Evolutionary conservation across 768 basidiomycete genomes (phyloP).

Genomic region (Rhodosporidiobolus odoratus): DNA sequence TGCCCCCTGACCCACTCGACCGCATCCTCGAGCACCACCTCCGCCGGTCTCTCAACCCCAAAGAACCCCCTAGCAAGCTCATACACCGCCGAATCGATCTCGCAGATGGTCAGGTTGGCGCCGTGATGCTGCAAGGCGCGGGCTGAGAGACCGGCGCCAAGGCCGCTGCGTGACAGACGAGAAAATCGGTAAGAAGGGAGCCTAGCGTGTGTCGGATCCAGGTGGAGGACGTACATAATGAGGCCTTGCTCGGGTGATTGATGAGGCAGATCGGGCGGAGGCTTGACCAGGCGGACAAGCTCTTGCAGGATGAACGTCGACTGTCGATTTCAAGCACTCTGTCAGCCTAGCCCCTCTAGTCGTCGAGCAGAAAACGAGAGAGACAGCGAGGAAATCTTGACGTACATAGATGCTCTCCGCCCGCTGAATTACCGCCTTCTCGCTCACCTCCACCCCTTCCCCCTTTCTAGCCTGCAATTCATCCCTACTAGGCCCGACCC

Average conservation of each 20-base stretch:
- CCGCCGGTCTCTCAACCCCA: constrained; percentile 60
- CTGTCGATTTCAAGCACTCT: constrained; percentile 51
- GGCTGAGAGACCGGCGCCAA: constrained; percentile 78
- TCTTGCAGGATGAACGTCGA: constrained; percentile 81
- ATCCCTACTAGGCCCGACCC: constrained; percentile 51
- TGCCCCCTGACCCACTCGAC: constrained; percentile 55
- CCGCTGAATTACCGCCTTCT: constrained; percentile 14
- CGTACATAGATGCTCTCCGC: constrained; percentile 44
- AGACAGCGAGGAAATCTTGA: neutral
- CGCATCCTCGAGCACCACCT: constrained; percentile 71
- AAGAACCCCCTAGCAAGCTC: constrained; percentile 73
- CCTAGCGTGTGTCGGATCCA: too few species aligned
- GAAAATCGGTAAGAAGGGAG: neutral
- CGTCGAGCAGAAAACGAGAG: neutral
- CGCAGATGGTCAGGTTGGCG: constrained; percentile 73
- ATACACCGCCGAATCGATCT: constrained; percentile 89
- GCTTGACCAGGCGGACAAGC: constrained; percentile 65
- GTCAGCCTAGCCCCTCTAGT: neutral
- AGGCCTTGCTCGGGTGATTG: constrained; percentile 56
- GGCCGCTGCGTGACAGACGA: constrained; percentile 56
- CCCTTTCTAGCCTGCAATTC: constrained; percentile 52
- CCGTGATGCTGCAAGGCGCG: constrained; percentile 65
- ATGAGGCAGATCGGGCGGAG: constrained; percentile 43
- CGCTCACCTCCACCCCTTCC: constrained; percentile 52
- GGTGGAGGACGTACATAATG: constrained; percentile 68